A percentile compares a stretch with the other conserved stretches of the same genome.
phyloP scores from a whole-genome alignment of 768 basidiomycete species.

The Rhodotorula paludigena region DNA sequence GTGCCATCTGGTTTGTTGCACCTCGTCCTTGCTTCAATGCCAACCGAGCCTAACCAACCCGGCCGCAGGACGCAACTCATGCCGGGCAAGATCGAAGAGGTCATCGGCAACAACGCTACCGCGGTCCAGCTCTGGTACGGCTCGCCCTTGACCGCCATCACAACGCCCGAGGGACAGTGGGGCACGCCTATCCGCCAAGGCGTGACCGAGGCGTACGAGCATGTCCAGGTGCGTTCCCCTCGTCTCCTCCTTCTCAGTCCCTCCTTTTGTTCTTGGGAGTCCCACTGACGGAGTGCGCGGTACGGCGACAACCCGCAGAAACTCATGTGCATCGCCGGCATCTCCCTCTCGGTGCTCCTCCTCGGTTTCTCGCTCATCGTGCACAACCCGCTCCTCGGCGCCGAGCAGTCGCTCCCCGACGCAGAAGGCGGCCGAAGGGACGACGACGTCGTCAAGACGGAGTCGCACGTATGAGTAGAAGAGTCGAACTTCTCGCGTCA shows the following conservation, averaged over 20 bases:
- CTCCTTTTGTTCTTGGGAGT: too few relatives aligned
- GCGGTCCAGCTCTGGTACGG: constrained; percentile 1
- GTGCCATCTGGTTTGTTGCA: constrained; percentile 47
- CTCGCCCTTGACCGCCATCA: constrained; percentile 40
- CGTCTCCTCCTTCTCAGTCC: background rate
- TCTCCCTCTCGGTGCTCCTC: constrained; percentile 7
- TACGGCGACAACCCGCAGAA: background rate
- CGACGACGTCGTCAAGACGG: too few relatives aligned
- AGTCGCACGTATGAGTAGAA: too few relatives aligned
- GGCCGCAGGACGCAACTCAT: constrained; percentile 35
- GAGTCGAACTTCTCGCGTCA: too few relatives aligned
- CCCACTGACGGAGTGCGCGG: too few relatives aligned
- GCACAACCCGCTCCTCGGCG: constrained; percentile 19
- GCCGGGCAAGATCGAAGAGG: constrained; percentile 8
- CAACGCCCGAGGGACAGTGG: constrained; percentile 10
- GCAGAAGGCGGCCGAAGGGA: background rate
- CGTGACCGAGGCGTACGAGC: constrained; percentile 30
- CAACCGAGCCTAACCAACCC: too few relatives aligned
- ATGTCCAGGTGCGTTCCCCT: constrained; percentile 15
- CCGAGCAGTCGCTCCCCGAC: constrained; percentile 21
- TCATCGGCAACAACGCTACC: background rate
- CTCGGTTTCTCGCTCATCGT: constrained; percentile 6
- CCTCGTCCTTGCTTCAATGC: constrained; percentile 39
- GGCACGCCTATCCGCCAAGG: constrained; percentile 25
- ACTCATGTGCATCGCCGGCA: constrained; percentile 36